Evolutionary conservation across 441 rosid species (phyloP).

Genomic region (Mallotus repandus): DNA sequence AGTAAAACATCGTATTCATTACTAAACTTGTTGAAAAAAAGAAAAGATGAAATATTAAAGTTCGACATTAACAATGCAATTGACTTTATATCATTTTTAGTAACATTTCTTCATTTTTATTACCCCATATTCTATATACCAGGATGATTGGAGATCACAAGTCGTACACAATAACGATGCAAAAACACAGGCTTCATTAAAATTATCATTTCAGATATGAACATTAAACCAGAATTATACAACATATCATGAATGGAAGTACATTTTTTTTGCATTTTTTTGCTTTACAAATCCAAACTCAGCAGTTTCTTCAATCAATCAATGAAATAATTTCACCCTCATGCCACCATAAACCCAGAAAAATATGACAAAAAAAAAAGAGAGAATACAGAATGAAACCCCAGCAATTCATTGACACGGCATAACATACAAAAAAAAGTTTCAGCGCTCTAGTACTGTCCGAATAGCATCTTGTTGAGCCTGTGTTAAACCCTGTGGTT

Average conservation of each 20-base stretch:
- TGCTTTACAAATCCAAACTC: conserved; percentile 13
- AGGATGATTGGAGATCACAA: too few species aligned
- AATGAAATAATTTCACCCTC: background rate
- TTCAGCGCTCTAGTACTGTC: conserved; percentile 45
- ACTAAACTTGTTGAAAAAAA: too few species aligned
- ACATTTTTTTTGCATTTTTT: background rate
- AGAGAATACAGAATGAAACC: background rate
- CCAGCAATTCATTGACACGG: too few species aligned
- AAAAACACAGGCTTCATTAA: background rate
- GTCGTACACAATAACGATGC: too few species aligned
- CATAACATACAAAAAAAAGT: too few species aligned
- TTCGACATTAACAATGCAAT: too few species aligned
- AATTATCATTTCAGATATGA: background rate
- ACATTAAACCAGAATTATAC: background rate
- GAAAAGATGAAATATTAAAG: too few species aligned
- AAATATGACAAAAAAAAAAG: background rate
- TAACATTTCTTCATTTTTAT: too few species aligned
- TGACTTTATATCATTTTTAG: too few species aligned
- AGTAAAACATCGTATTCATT: too few species aligned
- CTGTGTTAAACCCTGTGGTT: conserved; percentile 49
- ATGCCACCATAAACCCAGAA: background rate
- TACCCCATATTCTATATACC: too few species aligned
- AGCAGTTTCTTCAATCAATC: background rate
- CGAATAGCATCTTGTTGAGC: conserved; percentile 53
- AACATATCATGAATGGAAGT: background rate